Evolutionary conservation across 2,329 filamentous ascomycete genomes (phyloP), one percentile per base, ranked within the genome.

Genomic region (Fusarium sp.): DNA sequence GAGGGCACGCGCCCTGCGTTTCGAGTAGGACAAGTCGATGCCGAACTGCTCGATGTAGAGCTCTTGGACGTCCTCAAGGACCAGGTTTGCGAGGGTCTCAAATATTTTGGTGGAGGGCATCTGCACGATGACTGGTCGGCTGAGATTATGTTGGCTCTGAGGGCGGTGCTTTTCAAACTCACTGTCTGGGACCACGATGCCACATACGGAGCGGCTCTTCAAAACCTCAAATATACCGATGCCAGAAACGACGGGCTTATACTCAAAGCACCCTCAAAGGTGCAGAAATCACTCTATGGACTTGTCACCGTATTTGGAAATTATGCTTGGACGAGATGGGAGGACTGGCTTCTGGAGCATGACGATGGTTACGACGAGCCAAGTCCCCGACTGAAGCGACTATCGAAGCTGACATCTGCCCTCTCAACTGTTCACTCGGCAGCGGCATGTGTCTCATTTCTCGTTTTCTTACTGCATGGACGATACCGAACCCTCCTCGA

Each of bases 171-270:
- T 12, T 99, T 98, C 86, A 99, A 99, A 83, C 88, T 99, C 70
- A 94, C 93, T 21, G 91, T 99, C 65, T 99, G 96, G 96, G 95
- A 98, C 81, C 94, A 98, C 81, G 92, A 97, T 80, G 94, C 96
- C 42, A 97, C 93, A 10, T 98, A 99, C 81, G 96, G 96, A 67
- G 96, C 96, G 16, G 91, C 94, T 39, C 85, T 99, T 55, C 96
- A 99, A 82, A 97, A 97, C 71, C 87, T 99, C 33, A 91, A 91
- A 79, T 98, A 95, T 79, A 93, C 93, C 16, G 95, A 98, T 80
- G 95, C 94, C 54, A 88, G 95, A 69, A 87, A 86, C 59, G 82
- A 82, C 51, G 89, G 89, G 15, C 83, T 89, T 0, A 88, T 92
- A 31, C 83, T 93, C 57, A 87, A 89, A 18, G 84, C 92, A 21